phyloP scores from a whole-genome alignment of 305 asterid species.

The Solanum hybrid region DNA sequence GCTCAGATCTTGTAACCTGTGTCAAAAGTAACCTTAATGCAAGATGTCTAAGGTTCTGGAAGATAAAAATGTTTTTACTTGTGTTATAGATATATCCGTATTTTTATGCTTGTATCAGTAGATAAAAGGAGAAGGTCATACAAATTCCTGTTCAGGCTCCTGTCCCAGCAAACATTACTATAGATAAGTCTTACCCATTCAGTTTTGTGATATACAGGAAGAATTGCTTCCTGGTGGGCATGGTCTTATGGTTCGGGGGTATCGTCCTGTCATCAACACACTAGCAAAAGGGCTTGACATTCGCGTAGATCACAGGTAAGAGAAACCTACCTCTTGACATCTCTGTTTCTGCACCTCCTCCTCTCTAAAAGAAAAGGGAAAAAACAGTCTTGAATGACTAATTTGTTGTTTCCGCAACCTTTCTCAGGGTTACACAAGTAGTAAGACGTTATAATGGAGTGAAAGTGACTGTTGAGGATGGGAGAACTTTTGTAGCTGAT shows the following conservation, averaged over 20 bases:
- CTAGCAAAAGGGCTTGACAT: conserved; percentile 94
- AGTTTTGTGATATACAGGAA: conserved; percentile 40
- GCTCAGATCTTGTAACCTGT: background rate
- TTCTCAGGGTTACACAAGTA: conserved; percentile 59
- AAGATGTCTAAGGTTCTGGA: background rate
- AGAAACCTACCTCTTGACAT: background rate
- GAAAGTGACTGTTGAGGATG: conserved; percentile 74
- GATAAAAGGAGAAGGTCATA: background rate
- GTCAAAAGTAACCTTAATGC: background rate
- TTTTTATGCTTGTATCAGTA: background rate
- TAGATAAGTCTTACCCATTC: background rate
- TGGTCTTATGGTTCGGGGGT: conserved; percentile 96
- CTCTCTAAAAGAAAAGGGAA: background rate
- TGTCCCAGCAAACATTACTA: background rate
- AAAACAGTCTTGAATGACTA: background rate
- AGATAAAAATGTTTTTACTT: background rate
- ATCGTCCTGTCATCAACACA: conserved; percentile 81
- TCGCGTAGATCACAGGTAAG: conserved; percentile 73
- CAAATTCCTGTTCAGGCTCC: background rate
- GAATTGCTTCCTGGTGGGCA: conserved; percentile 95
- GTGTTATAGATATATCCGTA: background rate
- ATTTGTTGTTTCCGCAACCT: background rate
- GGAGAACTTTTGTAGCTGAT: conserved; percentile 80
- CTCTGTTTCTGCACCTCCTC: background rate
- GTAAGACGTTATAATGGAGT: conserved; percentile 73